These are phyloP conservation scores for Sclerospora graminicola DNA, from an alignment of 352 stramenopile species.

Conservation along the genomic window DNA sequence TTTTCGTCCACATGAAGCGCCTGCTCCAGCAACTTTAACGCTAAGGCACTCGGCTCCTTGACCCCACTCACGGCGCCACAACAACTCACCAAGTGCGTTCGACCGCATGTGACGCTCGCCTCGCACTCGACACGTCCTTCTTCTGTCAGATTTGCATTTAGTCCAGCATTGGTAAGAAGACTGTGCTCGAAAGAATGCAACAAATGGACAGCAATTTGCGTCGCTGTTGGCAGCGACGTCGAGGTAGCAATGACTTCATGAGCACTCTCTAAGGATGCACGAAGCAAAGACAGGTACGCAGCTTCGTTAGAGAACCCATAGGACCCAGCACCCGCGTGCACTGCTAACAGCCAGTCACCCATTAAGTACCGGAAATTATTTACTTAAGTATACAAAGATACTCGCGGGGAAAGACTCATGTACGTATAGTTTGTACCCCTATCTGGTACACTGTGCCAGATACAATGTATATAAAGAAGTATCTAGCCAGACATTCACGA, in stretches of 20 bases:
- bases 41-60: constrained; percentile 33
- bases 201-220: constrained; percentile 23
- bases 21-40: constrained; percentile 30
- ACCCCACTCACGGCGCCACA: constrained; percentile 42
- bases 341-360: constrained; percentile 42
- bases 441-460: too few species aligned
- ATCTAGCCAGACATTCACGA: too few species aligned
- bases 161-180: constrained; percentile 43
- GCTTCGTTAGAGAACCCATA: constrained; percentile 27
- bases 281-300: constrained; percentile 34
- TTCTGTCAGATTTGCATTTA: constrained; percentile 45
- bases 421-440: too few species aligned
- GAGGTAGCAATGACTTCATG: constrained; percentile 2
- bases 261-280: constrained; percentile 17
- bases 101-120: constrained; percentile 39
- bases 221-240: constrained; percentile 6
- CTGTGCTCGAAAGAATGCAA: constrained; percentile 38
- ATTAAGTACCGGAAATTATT: neutral
- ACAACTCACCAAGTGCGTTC: constrained; percentile 22
- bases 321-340: constrained; percentile 48
- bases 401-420: too few species aligned
- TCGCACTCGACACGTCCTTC: constrained; percentile 42
- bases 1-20: neutral
- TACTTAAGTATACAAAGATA: neutral
- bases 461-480: too few species aligned